These are phyloP conservation scores for Neurospora africana DNA, from an alignment of 495 filamentous ascomycete genomes.

Conservation along the genomic window DNA sequence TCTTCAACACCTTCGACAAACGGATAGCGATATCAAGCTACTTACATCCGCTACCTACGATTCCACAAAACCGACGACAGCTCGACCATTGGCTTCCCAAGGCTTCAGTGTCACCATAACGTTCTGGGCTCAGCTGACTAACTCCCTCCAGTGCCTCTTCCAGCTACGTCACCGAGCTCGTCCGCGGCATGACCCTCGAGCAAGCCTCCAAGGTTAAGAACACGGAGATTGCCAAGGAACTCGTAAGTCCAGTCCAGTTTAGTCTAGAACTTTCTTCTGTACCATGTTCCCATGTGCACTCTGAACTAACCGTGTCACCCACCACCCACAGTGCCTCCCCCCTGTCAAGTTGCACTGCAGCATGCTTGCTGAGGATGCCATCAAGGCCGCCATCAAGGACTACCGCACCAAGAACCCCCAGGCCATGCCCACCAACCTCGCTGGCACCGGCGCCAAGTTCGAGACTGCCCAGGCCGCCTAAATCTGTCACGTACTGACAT, in stretches of 20 bases:
- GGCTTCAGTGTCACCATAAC: not conserved
- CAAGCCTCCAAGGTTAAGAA: slow-evolving; percentile 87
- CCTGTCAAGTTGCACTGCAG: slow-evolving; percentile 98
- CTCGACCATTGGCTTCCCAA: not conserved
- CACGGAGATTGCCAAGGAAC: slow-evolving; percentile 93
- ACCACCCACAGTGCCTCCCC: slow-evolving; percentile 50
- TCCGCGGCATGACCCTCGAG: slow-evolving; percentile 92
- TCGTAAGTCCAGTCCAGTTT: slow-evolving; percentile 25
- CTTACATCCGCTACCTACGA: not conserved
- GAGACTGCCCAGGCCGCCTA: slow-evolving; percentile 7
- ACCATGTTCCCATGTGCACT: no score
- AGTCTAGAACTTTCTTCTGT: not conserved
- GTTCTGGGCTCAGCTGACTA: not conserved
- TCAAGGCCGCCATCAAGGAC: slow-evolving; percentile 97
- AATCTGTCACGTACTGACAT: not conserved
- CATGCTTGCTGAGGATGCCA: slow-evolving; percentile 97
- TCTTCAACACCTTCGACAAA: not conserved
- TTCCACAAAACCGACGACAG: not conserved
- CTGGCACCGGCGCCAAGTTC: slow-evolving; percentile 44
- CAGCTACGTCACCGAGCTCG: slow-evolving; percentile 84
- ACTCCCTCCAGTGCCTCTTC: slow-evolving; percentile 32
- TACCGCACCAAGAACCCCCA: slow-evolving; percentile 94
- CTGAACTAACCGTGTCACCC: not conserved
- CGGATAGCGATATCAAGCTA: not conserved
- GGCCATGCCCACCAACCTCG: slow-evolving; percentile 58